Percentiles rank a stretch among this genome's conserved stretches.
Evolutionary conservation across 306 rosid species (phyloP).

Genomic region (Styphnolobium japonicum): DNA sequence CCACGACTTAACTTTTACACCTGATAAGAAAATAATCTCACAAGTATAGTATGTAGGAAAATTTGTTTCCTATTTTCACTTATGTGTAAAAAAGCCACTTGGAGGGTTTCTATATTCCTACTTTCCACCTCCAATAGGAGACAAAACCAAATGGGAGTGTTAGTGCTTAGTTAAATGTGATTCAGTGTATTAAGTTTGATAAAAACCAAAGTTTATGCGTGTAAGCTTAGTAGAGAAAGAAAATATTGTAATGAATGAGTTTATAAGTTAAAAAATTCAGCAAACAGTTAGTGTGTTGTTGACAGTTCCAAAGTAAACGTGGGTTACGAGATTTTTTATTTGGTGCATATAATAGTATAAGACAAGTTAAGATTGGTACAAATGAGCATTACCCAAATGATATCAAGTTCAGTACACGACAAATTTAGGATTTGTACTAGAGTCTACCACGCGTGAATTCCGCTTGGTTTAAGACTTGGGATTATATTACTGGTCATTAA

Average conservation of each 20-base stretch:
- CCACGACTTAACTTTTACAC: too few relatives aligned
- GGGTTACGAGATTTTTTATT: not conserved
- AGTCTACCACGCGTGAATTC: not conserved
- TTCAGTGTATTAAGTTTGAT: not conserved
- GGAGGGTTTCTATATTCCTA: not conserved
- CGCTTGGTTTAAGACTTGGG: not conserved
- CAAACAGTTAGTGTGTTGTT: not conserved
- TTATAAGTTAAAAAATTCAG: too few relatives aligned
- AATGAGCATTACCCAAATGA: too few relatives aligned
- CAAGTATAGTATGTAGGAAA: too few relatives aligned
- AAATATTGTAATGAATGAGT: not conserved
- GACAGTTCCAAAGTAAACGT: not conserved
- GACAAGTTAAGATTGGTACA: not conserved
- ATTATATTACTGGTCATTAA: not conserved
- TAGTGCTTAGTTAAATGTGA: not conserved
- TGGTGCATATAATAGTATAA: not conserved
- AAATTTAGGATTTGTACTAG: not conserved
- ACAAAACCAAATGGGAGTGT: too few relatives aligned
- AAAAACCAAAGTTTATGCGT: not conserved
- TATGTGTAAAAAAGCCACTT: too few relatives aligned
- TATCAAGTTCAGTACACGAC: not conserved
- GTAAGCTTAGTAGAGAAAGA: not conserved
- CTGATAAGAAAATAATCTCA: too few relatives aligned
- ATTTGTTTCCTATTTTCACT: too few relatives aligned
- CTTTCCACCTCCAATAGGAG: not conserved